Evolutionary conservation across 768 basidiomycete species (phyloP).

Genomic region (Strobilomyces echinocephalus): DNA sequence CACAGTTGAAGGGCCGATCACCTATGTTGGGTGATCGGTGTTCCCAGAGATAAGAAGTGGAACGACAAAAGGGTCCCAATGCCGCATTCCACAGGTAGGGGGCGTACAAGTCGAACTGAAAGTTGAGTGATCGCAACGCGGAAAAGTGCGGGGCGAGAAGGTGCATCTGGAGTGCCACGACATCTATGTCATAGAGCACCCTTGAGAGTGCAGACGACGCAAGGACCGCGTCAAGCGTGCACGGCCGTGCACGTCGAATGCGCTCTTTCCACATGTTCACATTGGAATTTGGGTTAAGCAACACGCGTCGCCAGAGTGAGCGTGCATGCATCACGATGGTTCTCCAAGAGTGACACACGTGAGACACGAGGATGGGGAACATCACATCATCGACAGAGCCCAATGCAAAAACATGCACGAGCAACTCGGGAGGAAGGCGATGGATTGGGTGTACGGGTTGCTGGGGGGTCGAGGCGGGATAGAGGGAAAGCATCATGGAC

Average conservation of each 20-base stretch:
- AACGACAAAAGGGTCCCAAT: slow-evolving; percentile 49
- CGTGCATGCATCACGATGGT: slow-evolving; percentile 56
- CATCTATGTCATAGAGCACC: slow-evolving; percentile 30
- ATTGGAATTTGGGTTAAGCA: slow-evolving; percentile 38
- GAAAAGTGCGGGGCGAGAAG: slow-evolving; percentile 43
- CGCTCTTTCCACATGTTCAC: slow-evolving; percentile 60
- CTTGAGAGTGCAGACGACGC: slow-evolving; percentile 32
- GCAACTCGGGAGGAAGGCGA: slow-evolving; percentile 57
- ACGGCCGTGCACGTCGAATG: slow-evolving; percentile 54
- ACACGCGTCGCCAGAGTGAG: slow-evolving; percentile 59
- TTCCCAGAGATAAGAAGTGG: slow-evolving; percentile 23
- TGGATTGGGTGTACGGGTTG: slow-evolving; percentile 48
- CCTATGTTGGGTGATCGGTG: slow-evolving; percentile 11
- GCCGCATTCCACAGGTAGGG: slow-evolving; percentile 69
- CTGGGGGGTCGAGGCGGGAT: slow-evolving; percentile 19
- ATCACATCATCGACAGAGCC: slow-evolving; percentile 52
- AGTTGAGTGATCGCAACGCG: slow-evolving; percentile 59
- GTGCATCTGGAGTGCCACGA: slow-evolving; percentile 60
- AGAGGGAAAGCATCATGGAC: slow-evolving; percentile 26
- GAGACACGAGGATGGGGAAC: slow-evolving; percentile 61
- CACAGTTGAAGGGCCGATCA: slow-evolving; percentile 9
- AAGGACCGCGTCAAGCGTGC: slow-evolving; percentile 58
- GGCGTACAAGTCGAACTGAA: slow-evolving; percentile 49
- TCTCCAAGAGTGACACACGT: slow-evolving; percentile 66
- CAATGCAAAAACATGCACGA: slow-evolving; percentile 58